Evolutionary conservation across 2,329 filamentous ascomycete genomes (phyloP).

Genomic region (Teratosphaeria viscida): DNA sequence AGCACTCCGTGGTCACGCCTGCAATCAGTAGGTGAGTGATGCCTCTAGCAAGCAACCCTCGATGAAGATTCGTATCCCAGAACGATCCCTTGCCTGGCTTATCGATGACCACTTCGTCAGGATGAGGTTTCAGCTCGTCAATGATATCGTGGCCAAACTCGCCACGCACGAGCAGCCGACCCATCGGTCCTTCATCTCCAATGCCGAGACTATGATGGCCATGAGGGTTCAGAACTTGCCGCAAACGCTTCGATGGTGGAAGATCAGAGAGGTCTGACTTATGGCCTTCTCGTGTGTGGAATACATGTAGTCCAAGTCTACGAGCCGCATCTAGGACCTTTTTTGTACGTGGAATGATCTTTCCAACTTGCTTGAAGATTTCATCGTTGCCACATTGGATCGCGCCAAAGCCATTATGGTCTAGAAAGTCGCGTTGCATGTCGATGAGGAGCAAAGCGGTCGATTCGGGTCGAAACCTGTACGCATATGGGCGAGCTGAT

Average conservation of each 20-base stretch:
- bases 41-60: conserved; percentile 42
- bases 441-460: conserved; percentile 43
- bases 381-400: conserved; percentile 37
- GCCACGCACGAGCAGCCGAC: conserved; percentile 42
- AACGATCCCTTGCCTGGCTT: conserved; percentile 51
- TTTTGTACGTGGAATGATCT: conserved; percentile 18
- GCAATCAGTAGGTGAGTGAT: conserved; percentile 49
- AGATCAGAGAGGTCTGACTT: conserved; percentile 43
- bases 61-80: conserved; percentile 46
- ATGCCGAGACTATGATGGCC: conserved; percentile 39
- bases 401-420: conserved; percentile 40
- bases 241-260: conserved; percentile 40
- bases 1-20: conserved; percentile 51
- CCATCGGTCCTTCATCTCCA: conserved; percentile 44
- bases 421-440: conserved; percentile 44
- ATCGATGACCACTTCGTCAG: conserved; percentile 46
- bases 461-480: conserved; percentile 35
- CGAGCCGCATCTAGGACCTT: conserved; percentile 34
- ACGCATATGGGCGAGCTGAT: conserved; percentile 36
- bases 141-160: conserved; percentile 47
- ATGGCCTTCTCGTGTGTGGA: conserved; percentile 43
- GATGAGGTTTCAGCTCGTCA: conserved; percentile 41
- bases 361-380: conserved; percentile 16
- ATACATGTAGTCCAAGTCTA: conserved; percentile 33
- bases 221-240: conserved; percentile 38